A percentile compares a stretch with the other conserved stretches of the same genome.
Evolutionary conservation across 176 grass and related monocot species (phyloP).

Genomic region (Ensete ventricosum): DNA sequence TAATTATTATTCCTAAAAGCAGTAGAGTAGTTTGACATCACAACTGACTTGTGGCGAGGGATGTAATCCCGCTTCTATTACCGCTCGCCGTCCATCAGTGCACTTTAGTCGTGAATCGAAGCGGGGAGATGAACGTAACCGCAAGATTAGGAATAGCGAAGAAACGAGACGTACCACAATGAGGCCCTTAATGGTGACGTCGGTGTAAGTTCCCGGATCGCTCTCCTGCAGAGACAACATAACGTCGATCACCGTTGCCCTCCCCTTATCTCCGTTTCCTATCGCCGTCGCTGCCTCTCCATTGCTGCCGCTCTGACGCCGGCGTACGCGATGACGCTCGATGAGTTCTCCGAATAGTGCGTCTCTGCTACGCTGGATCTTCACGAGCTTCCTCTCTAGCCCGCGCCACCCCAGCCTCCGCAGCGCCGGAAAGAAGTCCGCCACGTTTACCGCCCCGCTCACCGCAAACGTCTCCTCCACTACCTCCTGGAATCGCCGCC

Average conservation of each 20-base stretch:
- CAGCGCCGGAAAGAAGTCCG: conserved; percentile 24
- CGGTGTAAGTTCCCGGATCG: conserved; percentile 24
- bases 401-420: conserved; percentile 17
- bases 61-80: no score
- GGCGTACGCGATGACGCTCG: conserved; percentile 1
- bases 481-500: conserved; percentile 1
- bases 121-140: no score
- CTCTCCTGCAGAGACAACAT: conserved; percentile 16
- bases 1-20: not conserved
- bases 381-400: not conserved
- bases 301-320: not conserved
- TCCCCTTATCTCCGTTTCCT: not conserved
- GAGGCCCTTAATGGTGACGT: conserved; percentile 7
- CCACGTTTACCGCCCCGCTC: not conserved
- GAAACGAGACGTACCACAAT: conserved; percentile 4
- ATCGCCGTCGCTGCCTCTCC: not conserved
- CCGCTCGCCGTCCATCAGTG: no score
- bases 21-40: not conserved
- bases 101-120: no score
- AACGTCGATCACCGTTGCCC: conserved; percentile 7
- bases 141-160: not conserved
- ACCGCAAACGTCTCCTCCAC: not conserved
- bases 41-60: no score
- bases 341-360: conserved; percentile 7
- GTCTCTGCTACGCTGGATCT: conserved; percentile 5